Conservation (phyloP, 352 stramenopile genomes). For the Globisporangium ultimum region DNA sequence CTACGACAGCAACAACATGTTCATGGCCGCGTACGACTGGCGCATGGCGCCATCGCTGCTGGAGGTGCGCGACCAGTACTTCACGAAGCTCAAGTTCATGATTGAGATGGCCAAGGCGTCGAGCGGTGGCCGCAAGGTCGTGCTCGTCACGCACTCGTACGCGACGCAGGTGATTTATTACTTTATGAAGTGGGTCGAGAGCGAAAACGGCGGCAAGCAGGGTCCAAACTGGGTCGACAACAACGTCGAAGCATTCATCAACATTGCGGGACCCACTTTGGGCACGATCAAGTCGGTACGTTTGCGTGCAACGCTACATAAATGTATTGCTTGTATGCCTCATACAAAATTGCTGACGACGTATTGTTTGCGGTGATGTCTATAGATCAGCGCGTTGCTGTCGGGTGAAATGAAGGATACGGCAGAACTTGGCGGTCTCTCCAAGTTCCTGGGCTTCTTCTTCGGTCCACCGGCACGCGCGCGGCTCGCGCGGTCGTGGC, state of each 20-base stretch:
- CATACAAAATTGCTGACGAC: too few relatives aligned
- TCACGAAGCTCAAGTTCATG: conserved; percentile 91
- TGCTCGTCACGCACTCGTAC: conserved; percentile 93
- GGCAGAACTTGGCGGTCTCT: conserved; percentile 82
- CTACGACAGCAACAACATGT: conserved; percentile 91
- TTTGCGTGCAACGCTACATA: not conserved
- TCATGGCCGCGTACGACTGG: conserved; percentile 88
- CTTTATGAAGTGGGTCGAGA: conserved; percentile 95
- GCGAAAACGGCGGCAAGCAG: conserved; percentile 72
- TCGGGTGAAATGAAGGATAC: conserved; percentile 97
- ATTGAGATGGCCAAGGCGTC: conserved; percentile 88
- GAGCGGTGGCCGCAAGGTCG: conserved; percentile 79
- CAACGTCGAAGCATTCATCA: conserved; percentile 90
- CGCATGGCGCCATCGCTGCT: conserved; percentile 67
- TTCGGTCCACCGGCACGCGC: conserved; percentile 58
- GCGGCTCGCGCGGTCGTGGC: conserved; percentile 61
- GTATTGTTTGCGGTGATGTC: not conserved
- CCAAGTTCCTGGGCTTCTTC: conserved; percentile 82
- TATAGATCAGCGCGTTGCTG: conserved; percentile 81
- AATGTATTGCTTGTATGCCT: too few relatives aligned
- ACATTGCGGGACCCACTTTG: conserved; percentile 93
- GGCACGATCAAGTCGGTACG: conserved; percentile 86
- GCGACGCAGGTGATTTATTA: conserved; percentile 90
- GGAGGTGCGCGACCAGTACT: conserved; percentile 82
- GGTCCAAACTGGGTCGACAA: conserved; percentile 91